Evolutionary conservation across 257 asterid genomes (phyloP).

Genomic region (Penstemon davidsonii): DNA sequence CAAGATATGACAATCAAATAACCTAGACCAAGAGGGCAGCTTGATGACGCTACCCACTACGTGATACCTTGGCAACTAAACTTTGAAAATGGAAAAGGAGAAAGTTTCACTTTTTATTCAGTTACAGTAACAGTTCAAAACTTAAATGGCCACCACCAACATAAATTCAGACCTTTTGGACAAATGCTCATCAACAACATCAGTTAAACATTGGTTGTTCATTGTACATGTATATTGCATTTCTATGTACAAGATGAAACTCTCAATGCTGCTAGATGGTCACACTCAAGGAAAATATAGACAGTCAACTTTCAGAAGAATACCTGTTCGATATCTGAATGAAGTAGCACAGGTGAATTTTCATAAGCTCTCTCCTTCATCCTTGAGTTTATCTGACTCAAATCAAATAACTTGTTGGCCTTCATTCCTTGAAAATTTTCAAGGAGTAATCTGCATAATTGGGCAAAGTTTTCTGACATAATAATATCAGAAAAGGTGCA

Average conservation of each 20-base stretch:
- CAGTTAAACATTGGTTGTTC: background rate
- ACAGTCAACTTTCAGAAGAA: constrained; percentile 20
- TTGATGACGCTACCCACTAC: background rate
- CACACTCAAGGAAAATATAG: constrained; percentile 1
- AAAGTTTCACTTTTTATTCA: background rate
- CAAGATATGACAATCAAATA: background rate
- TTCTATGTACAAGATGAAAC: constrained; percentile 6
- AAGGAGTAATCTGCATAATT: constrained; percentile 53
- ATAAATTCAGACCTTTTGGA: background rate
- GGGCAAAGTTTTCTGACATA: constrained; percentile 60
- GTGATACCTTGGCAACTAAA: background rate
- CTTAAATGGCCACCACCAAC: background rate
- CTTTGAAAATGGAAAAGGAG: background rate
- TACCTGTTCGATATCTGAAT: constrained; percentile 81
- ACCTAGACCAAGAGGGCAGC: background rate
- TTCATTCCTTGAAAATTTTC: constrained; percentile 59
- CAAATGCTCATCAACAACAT: background rate
- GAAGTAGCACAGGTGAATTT: constrained; percentile 61
- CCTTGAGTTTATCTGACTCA: constrained; percentile 61
- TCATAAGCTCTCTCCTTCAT: constrained; percentile 77
- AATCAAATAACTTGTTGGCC: constrained; percentile 54
- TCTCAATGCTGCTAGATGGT: background rate
- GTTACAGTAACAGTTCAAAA: background rate
- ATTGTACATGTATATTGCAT: background rate
- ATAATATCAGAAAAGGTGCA: constrained; percentile 49